Percentiles rank a stretch among this genome's conserved stretches.
phyloP scores from a whole-genome alignment of 257 asterid genomes.

The Asclepias syriaca region DNA sequence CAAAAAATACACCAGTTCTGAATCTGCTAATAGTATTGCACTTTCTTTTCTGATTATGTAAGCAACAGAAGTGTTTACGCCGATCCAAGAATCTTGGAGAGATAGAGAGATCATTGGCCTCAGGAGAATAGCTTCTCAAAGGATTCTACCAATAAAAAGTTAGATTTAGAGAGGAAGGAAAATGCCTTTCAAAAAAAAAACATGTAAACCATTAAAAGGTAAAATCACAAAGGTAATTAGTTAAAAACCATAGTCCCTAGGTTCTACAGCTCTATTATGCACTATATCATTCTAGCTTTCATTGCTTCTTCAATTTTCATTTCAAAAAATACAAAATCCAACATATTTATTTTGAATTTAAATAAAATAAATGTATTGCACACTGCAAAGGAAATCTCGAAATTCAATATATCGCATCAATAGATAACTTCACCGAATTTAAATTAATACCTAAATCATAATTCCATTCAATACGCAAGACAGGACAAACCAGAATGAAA shows the following conservation, averaged over 20 bases:
- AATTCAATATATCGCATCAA: background rate
- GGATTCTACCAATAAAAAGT: slow-evolving; percentile 47
- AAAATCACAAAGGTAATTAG: background rate
- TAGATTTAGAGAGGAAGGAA: background rate
- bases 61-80: slow-evolving; percentile 48
- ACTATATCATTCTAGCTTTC: background rate
- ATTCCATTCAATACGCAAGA: background rate
- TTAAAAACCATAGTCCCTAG: background rate
- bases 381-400: background rate
- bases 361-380: too few relatives aligned
- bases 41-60: slow-evolving; percentile 49
- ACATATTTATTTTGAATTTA: too few relatives aligned
- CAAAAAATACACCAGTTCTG: slow-evolving; percentile 53
- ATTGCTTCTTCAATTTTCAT: background rate
- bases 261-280: background rate
- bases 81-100: slow-evolving; percentile 27
- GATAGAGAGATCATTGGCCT: slow-evolving; percentile 30
- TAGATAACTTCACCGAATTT: background rate
- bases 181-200: background rate
- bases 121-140: slow-evolving; percentile 38
- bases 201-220: background rate
- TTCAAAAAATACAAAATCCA: background rate
- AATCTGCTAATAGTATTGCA: slow-evolving; percentile 35
- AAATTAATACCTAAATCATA: background rate
- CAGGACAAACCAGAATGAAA: background rate